phyloP scores from a whole-genome alignment of 2,329 filamentous ascomycete species.

The Alternaria solani region DNA sequence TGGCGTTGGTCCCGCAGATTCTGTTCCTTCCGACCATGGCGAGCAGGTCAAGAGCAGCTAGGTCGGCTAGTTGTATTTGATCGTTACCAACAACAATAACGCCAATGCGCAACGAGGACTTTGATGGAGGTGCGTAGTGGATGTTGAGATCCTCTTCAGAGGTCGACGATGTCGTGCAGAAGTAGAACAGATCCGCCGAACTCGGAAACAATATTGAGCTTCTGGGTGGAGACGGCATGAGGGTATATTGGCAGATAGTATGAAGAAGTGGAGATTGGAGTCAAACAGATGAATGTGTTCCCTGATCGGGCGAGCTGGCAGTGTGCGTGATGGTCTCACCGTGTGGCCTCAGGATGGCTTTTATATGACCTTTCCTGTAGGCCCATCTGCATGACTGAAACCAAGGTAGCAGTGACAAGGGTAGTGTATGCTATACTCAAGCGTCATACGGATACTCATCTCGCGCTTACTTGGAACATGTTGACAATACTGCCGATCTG shows the following conservation, averaged over 20 bases:
- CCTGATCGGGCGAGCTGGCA: not conserved
- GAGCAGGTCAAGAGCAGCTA: slow-evolving; percentile 46
- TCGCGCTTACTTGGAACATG: slow-evolving; percentile 32
- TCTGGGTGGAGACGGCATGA: slow-evolving; percentile 46
- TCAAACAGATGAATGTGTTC: not conserved
- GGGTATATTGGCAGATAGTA: slow-evolving; percentile 7
- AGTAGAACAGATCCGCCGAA: slow-evolving; percentile 49
- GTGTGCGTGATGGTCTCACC: slow-evolving; percentile 15
- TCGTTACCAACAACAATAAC: slow-evolving; percentile 41
- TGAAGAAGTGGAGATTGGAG: not conserved
- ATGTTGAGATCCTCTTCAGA: slow-evolving; percentile 46
- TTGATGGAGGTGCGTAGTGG: slow-evolving; percentile 44
- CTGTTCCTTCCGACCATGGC: slow-evolving; percentile 42
- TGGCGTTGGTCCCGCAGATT: slow-evolving; percentile 36
- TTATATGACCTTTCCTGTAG: slow-evolving; percentile 33
- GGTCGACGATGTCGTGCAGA: slow-evolving; percentile 46
- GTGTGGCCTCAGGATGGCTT: slow-evolving; percentile 29
- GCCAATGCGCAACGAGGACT: slow-evolving; percentile 45
- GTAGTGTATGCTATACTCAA: slow-evolving; percentile 22
- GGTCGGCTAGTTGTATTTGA: slow-evolving; percentile 44
- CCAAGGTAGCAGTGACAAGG: slow-evolving; percentile 14
- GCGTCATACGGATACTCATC: slow-evolving; percentile 36
- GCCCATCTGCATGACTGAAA: slow-evolving; percentile 18
- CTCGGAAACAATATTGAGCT: slow-evolving; percentile 46
- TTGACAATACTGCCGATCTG: slow-evolving; percentile 34